Evolutionary conservation across 345 rosid species (phyloP).

Genomic region (Bruguiera parviflora): DNA sequence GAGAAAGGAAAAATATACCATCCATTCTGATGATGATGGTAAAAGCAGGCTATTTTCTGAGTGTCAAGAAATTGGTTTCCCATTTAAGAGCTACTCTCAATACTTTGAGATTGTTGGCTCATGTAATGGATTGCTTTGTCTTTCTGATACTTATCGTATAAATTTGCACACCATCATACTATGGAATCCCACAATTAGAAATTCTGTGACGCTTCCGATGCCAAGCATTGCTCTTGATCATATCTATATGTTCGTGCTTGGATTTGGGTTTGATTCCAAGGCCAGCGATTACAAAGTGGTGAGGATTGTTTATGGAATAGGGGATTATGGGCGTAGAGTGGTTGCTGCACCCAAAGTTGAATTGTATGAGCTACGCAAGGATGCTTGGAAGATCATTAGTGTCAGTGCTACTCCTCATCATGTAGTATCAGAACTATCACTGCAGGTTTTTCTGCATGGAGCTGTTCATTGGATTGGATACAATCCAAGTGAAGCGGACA

Average conservation of each 20-base stretch:
- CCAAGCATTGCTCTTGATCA: constrained; percentile 9
- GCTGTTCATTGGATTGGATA: constrained; percentile 43
- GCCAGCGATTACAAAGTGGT: constrained; percentile 31
- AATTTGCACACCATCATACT: constrained; percentile 11
- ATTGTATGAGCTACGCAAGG: constrained; percentile 17
- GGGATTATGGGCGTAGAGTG: not conserved
- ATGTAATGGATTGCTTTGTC: constrained; percentile 17
- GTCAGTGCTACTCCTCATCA: constrained; percentile 7
- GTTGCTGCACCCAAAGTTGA: constrained; percentile 22
- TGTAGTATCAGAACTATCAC: constrained; percentile 17
- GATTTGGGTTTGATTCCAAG: constrained; percentile 27
- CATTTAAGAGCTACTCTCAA: constrained; percentile 20
- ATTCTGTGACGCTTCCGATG: constrained; percentile 4
- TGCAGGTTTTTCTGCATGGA: constrained; percentile 24
- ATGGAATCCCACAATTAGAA: constrained; percentile 18
- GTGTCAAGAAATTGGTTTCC: constrained; percentile 3
- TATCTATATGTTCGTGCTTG: constrained; percentile 20
- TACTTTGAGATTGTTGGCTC: constrained; percentile 21
- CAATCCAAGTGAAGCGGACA: not conserved
- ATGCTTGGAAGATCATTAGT: constrained; percentile 28
- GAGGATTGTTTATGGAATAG: constrained; percentile 18
- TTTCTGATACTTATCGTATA: constrained; percentile 12
- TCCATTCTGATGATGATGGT: not conserved
- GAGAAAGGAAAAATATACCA: constrained; percentile 16
- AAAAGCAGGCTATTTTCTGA: not conserved